phyloP scores from a whole-genome alignment of 75 land plant species.

The Ceratopteris richardii region DNA sequence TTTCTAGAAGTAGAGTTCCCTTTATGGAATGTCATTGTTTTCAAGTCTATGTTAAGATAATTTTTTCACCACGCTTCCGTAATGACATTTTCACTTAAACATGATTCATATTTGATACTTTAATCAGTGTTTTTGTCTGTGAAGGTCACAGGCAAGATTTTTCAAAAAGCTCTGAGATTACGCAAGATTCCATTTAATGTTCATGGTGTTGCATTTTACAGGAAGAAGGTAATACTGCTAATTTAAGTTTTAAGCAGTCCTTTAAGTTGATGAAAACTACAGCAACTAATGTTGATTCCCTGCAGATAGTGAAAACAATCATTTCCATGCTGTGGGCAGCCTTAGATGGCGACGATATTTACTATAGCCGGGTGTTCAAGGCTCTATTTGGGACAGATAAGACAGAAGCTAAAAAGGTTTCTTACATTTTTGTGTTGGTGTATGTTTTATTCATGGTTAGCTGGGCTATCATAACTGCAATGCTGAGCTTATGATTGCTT shows the following conservation, averaged over 20 bases:
- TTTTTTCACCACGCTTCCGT: too few species aligned
- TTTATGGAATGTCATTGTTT: too few species aligned
- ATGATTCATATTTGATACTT: too few species aligned
- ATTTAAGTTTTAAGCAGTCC: background rate
- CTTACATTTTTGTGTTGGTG: background rate
- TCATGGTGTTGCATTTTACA: slow-evolving; percentile 94
- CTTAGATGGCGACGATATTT: slow-evolving; percentile 54
- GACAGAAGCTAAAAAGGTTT: slow-evolving; percentile 71
- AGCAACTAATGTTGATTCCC: background rate
- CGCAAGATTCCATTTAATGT: slow-evolving; percentile 92
- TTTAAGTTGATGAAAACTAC: background rate
- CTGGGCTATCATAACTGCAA: too few species aligned
- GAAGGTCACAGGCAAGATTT: slow-evolving; percentile 79
- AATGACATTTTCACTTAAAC: too few species aligned
- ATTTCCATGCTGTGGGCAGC: slow-evolving; percentile 72
- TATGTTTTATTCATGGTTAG: too few species aligned
- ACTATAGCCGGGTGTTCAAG: slow-evolving; percentile 70
- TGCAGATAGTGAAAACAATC: slow-evolving; percentile 66
- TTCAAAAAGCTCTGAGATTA: slow-evolving; percentile 66
- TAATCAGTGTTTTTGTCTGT: background rate
- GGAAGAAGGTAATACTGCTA: slow-evolving; percentile 68
- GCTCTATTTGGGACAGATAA: slow-evolving; percentile 65
- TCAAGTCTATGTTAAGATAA: too few species aligned
- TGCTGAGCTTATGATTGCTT: too few species aligned
- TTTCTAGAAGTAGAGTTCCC: too few species aligned